phyloP scores from a whole-genome alignment of 2,329 filamentous ascomycete genomes.

The Claviceps sp. region DNA sequence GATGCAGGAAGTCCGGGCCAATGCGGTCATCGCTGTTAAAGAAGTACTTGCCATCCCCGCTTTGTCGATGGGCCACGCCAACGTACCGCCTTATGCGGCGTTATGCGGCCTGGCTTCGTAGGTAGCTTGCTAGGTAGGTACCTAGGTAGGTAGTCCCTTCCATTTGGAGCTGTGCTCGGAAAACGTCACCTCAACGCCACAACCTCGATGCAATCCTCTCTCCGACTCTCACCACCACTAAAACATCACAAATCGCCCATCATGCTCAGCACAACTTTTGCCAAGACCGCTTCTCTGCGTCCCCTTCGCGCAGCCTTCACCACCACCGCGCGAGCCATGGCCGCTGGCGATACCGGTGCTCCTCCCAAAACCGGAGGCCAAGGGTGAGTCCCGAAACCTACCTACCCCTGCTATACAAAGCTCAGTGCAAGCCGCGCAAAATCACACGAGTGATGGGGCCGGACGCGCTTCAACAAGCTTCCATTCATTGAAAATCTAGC shows the following conservation, averaged over 20 bases:
- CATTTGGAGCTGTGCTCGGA: neutral
- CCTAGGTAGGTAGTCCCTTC: neutral
- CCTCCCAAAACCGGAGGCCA: constrained; percentile 38
- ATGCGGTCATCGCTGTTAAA: too few species aligned
- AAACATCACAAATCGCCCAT: constrained; percentile 11
- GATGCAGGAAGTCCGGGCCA: too few species aligned
- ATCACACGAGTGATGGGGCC: neutral
- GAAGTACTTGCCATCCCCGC: too few species aligned
- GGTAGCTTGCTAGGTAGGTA: neutral
- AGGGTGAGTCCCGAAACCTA: constrained; percentile 30
- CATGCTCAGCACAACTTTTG: constrained; percentile 56
- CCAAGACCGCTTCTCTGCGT: constrained; percentile 40
- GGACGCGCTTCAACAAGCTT: too few species aligned
- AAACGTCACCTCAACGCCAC: neutral
- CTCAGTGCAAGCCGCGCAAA: neutral
- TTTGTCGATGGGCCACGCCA: too few species aligned
- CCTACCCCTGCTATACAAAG: neutral
- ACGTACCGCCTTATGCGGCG: too few species aligned
- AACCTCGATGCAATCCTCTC: constrained; percentile 3
- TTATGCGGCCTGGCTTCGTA: too few species aligned
- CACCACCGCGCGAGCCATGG: constrained; percentile 49
- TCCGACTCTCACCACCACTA: constrained; percentile 5
- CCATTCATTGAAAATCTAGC: neutral
- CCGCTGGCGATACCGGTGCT: constrained; percentile 55
- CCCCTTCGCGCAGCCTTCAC: constrained; percentile 47